Evolutionary conservation across 1,284 basidiomycete species (phyloP).

Genomic region (Ustilago bromivora): DNA sequence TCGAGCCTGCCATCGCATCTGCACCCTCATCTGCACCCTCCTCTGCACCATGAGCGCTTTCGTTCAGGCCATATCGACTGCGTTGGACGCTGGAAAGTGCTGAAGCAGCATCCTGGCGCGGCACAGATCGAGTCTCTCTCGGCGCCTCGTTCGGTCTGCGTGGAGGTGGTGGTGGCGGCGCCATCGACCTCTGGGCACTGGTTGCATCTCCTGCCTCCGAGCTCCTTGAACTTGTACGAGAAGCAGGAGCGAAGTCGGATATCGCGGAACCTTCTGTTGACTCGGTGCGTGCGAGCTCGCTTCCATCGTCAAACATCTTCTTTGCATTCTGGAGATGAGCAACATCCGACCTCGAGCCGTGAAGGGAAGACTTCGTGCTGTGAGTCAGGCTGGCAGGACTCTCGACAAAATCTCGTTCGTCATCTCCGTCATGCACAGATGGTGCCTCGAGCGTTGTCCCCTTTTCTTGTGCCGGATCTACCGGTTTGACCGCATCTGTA

Average conservation of each 20-base stretch:
- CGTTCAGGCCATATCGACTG: conserved; percentile 41
- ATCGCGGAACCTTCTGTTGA: conserved; percentile 8
- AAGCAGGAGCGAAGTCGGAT: conserved; percentile 1
- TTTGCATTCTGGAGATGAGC: conserved; percentile 4
- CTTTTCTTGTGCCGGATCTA: neutral
- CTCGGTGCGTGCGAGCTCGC: neutral
- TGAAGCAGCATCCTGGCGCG: conserved; percentile 36
- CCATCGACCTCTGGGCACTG: conserved; percentile 11
- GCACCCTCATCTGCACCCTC: too few species aligned
- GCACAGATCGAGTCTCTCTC: conserved; percentile 9
- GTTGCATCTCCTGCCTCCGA: neutral
- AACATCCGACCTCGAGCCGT: conserved; percentile 27
- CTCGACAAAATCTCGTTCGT: conserved; percentile 33
- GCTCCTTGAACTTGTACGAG: conserved; percentile 8
- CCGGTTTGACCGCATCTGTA: neutral
- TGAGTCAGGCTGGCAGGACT: conserved; percentile 36
- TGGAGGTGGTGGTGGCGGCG: conserved; percentile 35
- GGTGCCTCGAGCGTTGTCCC: conserved; percentile 10
- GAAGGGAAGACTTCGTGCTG: conserved; percentile 34
- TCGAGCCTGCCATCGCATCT: conserved; percentile 17
- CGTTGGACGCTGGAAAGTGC: conserved; percentile 40
- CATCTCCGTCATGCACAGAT: conserved; percentile 7
- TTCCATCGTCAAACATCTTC: neutral
- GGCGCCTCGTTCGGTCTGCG: conserved; percentile 17
- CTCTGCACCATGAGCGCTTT: conserved; percentile 12